Base-by-base conservation (phyloP, 202 grass and related monocot genomes). In the Musa balbisiana region DNA sequence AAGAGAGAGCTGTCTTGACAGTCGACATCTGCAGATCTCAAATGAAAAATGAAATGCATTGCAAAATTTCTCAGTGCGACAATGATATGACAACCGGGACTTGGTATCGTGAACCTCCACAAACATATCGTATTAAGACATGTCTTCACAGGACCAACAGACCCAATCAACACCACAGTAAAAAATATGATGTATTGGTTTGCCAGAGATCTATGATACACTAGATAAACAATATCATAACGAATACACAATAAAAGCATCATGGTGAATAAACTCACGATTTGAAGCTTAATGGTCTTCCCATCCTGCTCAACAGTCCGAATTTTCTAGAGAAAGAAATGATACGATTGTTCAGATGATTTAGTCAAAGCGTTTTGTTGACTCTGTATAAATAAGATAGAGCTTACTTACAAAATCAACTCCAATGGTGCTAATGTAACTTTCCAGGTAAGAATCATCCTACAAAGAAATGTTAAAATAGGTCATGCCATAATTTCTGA, bases 391-490 rank as follows among this genome's bases (percentile, higher is more conserved):
- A 62, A 62, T 21, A 16, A 15, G n/a, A 21, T 17, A 62, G 56
- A 19, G n/a, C n/a, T 62, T 62, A 62, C 56, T 62, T n/a, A 62
- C 56, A 62, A 62, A 62, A 62, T 62, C 56, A 62, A 62, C 56
- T 62, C 56, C 56, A n/a, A 62, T 62, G 56, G 56, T 62, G 56
- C 56, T 62, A n/a, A 62, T 62, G n/a, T 62, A 62, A 62, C 56
- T 62, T 62, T 62, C 56, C 56, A 62, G n/a, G 56, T 62, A 62
- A 5, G 56, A 62, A 62, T 62, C 56, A 62, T 62, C 56, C 56
- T 62, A 62, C 12, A 62, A 62, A n/a, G n/a, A n/a, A 62, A 62
- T 6, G n/a, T 19, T 62, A 20, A 62, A 62, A 43, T 43, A 43
- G 33, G 33, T 43, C 33, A 43, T 6, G 33, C 33, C 33, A 43